A percentile compares a stretch with the other conserved stretches of the same genome.
Evolutionary conservation across 2,329 filamentous ascomycete genomes (phyloP).

Genomic region (Sarocladium kiliense): DNA sequence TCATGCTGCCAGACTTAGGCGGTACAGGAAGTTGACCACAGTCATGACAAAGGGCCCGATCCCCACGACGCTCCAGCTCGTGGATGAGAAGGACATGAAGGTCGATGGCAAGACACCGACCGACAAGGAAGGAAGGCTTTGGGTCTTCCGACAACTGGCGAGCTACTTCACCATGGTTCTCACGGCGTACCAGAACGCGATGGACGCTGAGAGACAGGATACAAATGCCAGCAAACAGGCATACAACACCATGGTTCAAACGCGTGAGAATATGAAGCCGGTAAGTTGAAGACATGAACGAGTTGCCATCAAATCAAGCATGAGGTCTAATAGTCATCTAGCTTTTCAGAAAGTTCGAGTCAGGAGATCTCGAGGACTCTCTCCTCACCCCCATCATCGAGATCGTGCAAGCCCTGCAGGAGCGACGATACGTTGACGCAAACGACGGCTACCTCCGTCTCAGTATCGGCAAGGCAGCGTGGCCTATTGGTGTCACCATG

Average conservation of each 20-base stretch:
- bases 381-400: conserved; percentile 80
- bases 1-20: conserved; percentile 61
- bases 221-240: conserved; percentile 79
- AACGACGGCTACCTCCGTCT: conserved; percentile 91
- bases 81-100: conserved; percentile 87
- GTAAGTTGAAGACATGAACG: conserved; percentile 28
- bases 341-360: conserved; percentile 86
- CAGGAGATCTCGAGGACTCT: conserved; percentile 69
- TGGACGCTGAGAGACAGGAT: conserved; percentile 58
- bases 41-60: conserved; percentile 71
- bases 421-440: conserved; percentile 88
- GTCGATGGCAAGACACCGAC: conserved; percentile 58
- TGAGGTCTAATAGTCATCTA: conserved; percentile 17
- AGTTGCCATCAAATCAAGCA: neutral
- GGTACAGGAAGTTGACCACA: conserved; percentile 63
- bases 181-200: conserved; percentile 75
- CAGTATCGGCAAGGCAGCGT: conserved; percentile 93
- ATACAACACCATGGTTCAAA: conserved; percentile 79
- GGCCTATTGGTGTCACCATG: conserved; percentile 99
- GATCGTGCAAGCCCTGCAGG: conserved; percentile 87
- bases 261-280: conserved; percentile 80
- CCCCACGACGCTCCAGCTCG: conserved; percentile 73
- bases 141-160: conserved; percentile 80
- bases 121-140: conserved; percentile 61
- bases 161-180: conserved; percentile 98